Evolutionary conservation across 495 filamentous ascomycete genomes (phyloP).

Genomic region (Penicillium cataractarum): DNA sequence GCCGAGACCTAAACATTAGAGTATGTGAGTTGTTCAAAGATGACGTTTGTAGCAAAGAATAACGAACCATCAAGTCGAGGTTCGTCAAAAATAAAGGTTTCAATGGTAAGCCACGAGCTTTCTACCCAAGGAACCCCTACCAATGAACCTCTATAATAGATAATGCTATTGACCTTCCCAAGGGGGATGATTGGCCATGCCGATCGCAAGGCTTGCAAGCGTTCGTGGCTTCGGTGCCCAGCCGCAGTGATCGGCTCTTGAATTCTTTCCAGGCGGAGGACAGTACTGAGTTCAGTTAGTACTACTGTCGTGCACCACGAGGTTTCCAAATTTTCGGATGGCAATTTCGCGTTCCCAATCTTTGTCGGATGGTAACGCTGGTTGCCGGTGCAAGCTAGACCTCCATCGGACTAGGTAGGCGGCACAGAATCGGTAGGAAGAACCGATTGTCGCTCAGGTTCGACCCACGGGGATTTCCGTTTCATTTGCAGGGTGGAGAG

Average conservation of each 20-base stretch:
- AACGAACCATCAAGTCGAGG: neutral
- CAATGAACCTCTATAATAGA: slow-evolving; percentile 10
- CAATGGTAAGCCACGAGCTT: neutral
- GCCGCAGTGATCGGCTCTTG: slow-evolving; percentile 13
- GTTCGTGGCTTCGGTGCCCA: slow-evolving; percentile 15
- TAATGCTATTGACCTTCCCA: slow-evolving; percentile 18
- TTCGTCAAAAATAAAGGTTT: neutral
- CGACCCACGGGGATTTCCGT: slow-evolving; percentile 22
- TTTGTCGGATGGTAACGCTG: slow-evolving; percentile 5
- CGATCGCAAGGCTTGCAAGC: slow-evolving; percentile 21
- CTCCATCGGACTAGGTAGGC: slow-evolving; percentile 7
- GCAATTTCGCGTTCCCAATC: slow-evolving; percentile 1
- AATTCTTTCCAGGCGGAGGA: neutral
- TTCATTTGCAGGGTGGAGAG: slow-evolving; percentile 25
- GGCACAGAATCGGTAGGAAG: slow-evolving; percentile 19
- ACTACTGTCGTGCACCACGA: slow-evolving; percentile 5
- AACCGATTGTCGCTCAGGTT: slow-evolving; percentile 19
- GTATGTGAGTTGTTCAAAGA: no score
- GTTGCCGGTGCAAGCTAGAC: slow-evolving; percentile 4
- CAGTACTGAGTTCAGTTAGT: neutral
- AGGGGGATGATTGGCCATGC: slow-evolving; percentile 17
- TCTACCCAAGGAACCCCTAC: slow-evolving; percentile 5
- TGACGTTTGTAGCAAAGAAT: neutral
- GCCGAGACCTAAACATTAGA: neutral
- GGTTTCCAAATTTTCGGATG: neutral